Evolutionary conservation across 1,284 basidiomycete species (phyloP).

Genomic region (Neolentinus lepideus): DNA sequence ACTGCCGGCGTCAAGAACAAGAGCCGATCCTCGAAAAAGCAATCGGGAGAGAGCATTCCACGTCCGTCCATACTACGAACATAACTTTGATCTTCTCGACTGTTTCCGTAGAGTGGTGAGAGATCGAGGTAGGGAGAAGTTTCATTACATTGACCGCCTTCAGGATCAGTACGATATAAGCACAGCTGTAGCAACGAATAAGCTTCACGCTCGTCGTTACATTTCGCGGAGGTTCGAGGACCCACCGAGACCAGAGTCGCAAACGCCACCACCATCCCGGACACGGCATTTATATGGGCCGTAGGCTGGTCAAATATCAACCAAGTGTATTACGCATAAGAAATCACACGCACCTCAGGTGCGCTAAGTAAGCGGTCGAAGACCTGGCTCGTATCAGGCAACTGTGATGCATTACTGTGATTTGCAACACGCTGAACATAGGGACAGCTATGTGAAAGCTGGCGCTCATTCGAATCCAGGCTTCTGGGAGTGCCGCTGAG

Average conservation of each 20-base stretch:
- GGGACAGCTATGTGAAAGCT: background rate
- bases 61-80: constrained; percentile 35
- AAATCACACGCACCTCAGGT: background rate
- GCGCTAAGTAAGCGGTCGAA: background rate
- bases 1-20: constrained; percentile 30
- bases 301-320: too few relatives aligned
- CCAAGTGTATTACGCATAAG: too few relatives aligned
- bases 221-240: background rate
- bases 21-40: constrained; percentile 40
- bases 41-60: constrained; percentile 35
- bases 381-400: background rate
- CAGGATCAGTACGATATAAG: background rate
- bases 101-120: constrained; percentile 30
- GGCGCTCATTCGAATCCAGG: background rate
- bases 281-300: too few relatives aligned
- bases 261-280: background rate
- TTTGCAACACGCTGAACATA: background rate
- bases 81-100: constrained; percentile 21
- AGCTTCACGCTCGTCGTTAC: background rate
- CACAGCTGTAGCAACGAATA: background rate
- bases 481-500: background rate
- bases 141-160: background rate
- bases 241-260: background rate
- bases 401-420: background rate
- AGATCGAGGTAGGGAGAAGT: background rate